Evolutionary conservation across 2,329 filamentous ascomycete genomes (phyloP), one percentile per base, ranked within the genome.

Genomic region (Penicillium sp.): DNA sequence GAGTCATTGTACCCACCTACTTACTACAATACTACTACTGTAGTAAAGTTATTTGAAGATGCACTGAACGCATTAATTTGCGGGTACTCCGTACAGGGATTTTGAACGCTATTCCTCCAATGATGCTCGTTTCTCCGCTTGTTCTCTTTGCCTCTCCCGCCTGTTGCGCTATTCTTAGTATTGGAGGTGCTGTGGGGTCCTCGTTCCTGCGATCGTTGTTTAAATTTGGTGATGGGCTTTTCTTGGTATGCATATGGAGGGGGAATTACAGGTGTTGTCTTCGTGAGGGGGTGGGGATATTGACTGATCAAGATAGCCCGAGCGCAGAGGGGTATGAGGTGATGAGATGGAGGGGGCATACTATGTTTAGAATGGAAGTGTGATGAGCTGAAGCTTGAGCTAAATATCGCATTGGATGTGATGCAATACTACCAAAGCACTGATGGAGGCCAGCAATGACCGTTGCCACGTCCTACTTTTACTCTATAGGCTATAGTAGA

Each of bases 191-290:
- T 12, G n/a, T 19, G 17, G 8, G 13, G 15, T 51, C 7, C 35
- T 56, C 33, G 61, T 64, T 24, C 61, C 63, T 63, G 45, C 54
- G 51, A 61, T 63, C 55, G 40, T 37, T n/a, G n/a, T 17, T 50
- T 44, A 13, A 49, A 17, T 51, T 33, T 33, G 30, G 40, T 5
- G 8, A 19, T 38, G 50, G 26, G 28, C n/a, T 24, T 28, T 38
- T 40, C 49, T 53, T 35, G 38, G 47, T 53, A 30, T 58, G 47
- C 10, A n/a, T 24, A 22, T 49, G 38, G n/a, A 38, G 22, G 40
- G 40, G 5, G 30, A 22, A 35, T 51, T 7, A 9, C 5, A 19
- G 2, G n/a, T 24, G 24, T 9, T 51, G 3, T 19, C 13, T 15
- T 4, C 28, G 3, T 33, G 13, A 47, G 22, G 24, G 2, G 22